A percentile compares a stretch with the other conserved stretches of the same genome.
These are phyloP conservation scores for Aspergillus olivimuriae DNA, from an alignment of 495 filamentous ascomycete species.

Conservation along the genomic window DNA sequence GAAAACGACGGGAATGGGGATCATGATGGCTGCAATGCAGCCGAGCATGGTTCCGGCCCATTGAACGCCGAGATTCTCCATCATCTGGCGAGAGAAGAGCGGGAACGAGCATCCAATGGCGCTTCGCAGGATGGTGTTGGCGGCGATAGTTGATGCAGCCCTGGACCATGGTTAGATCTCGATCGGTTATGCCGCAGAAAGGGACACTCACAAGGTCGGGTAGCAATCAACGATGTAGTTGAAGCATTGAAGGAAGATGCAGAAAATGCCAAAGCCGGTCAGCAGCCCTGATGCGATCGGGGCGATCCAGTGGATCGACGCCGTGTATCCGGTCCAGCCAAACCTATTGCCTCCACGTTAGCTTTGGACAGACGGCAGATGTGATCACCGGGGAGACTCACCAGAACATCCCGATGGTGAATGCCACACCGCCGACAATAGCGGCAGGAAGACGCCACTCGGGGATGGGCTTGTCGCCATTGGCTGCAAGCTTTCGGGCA, in stretches of 20 bases:
- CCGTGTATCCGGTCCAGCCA: conserved; percentile 33
- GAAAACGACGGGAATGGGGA: conserved; percentile 60
- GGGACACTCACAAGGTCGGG: conserved; percentile 58
- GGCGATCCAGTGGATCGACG: conserved; percentile 30
- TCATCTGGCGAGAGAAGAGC: conserved; percentile 78
- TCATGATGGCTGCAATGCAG: conserved; percentile 59
- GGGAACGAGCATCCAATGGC: conserved; percentile 73
- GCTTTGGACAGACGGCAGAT: no score
- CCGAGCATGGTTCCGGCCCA: conserved; percentile 77
- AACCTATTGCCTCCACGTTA: no score
- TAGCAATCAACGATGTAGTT: conserved; percentile 39
- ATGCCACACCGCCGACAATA: conserved; percentile 43
- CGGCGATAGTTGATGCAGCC: conserved; percentile 81
- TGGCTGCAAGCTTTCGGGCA: conserved; percentile 22
- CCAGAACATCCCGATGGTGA: conserved; percentile 53
- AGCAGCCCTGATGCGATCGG: conserved; percentile 26
- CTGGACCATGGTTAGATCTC: conserved; percentile 17
- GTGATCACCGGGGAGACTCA: no score
- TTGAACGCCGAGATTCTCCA: conserved; percentile 67
- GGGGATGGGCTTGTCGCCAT: conserved; percentile 26
- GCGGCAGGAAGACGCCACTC: conserved; percentile 40
- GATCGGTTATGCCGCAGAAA: conserved; percentile 5
- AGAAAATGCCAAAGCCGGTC: conserved; percentile 30
- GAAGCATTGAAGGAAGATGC: conserved; percentile 35
- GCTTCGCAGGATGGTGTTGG: conserved; percentile 82